phyloP scores from a whole-genome alignment of 495 filamentous ascomycete species.

The Hypoxylon lienhwacheense region DNA sequence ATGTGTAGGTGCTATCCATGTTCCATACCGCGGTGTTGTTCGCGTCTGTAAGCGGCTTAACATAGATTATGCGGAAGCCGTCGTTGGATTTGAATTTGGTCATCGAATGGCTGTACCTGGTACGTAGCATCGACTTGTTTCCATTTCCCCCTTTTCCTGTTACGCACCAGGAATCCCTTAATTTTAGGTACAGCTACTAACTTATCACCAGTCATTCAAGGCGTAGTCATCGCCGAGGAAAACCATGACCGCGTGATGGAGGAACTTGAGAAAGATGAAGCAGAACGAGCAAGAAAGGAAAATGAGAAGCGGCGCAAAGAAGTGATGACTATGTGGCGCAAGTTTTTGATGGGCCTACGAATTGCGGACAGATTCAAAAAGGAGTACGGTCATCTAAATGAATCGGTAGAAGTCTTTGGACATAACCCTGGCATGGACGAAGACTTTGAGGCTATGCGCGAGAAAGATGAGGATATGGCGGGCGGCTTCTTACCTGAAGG shows the following conservation, averaged over 20 bases:
- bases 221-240: conserved; percentile 84
- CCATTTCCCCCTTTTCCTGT: not conserved
- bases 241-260: conserved; percentile 74
- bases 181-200: not conserved
- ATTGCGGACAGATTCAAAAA: conserved; percentile 76
- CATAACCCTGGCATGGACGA: conserved; percentile 34
- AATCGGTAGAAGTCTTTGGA: conserved; percentile 47
- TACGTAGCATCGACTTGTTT: not conserved
- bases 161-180: not conserved
- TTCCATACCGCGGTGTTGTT: conserved; percentile 74
- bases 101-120: conserved; percentile 83
- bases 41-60: conserved; percentile 79
- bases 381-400: conserved; percentile 68
- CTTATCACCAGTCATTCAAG: conserved; percentile 63
- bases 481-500: conserved; percentile 61
- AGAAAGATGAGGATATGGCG: conserved; percentile 50
- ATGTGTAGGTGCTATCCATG: conserved; percentile 66
- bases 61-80: conserved; percentile 91
- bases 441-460: conserved; percentile 28
- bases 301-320: conserved; percentile 77
- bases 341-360: conserved; percentile 79
- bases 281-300: conserved; percentile 75
- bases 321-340: conserved; percentile 79
- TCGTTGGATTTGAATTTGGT: conserved; percentile 95
- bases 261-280: conserved; percentile 80